phyloP scores from a whole-genome alignment of 768 basidiomycete genomes.

The Gelatoporia subvermispora region DNA sequence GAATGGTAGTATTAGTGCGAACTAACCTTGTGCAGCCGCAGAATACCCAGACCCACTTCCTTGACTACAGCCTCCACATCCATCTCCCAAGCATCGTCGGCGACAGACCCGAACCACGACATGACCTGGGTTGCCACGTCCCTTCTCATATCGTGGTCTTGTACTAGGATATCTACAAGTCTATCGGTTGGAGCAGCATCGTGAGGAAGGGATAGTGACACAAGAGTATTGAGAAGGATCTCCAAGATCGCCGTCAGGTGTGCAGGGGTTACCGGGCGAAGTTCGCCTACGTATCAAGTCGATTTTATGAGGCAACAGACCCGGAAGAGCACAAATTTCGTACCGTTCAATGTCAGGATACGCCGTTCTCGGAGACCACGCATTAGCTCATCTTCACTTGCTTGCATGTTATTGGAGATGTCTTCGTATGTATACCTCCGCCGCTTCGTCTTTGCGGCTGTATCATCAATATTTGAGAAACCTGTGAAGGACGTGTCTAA shows the following conservation, averaged over 20 bases:
- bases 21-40: conserved; percentile 56
- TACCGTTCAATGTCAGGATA: conserved; percentile 71
- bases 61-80: conserved; percentile 56
- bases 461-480: not conserved
- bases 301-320: not conserved
- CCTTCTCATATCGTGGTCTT: conserved; percentile 68
- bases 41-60: conserved; percentile 73
- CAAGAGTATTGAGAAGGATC: conserved; percentile 66
- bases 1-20: not conserved
- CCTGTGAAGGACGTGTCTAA: not conserved
- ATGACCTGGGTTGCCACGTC: conserved; percentile 66
- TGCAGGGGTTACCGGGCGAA: conserved; percentile 65
- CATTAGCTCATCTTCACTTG: conserved; percentile 72
- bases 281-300: conserved; percentile 42
- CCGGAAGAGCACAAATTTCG: conserved; percentile 1
- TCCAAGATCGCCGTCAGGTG: conserved; percentile 72
- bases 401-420: conserved; percentile 65
- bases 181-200: conserved; percentile 51
- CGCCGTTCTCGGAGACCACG: conserved; percentile 60
- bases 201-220: conserved; percentile 54
- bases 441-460: conserved; percentile 33
- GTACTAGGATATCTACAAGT: conserved; percentile 55
- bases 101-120: conserved; percentile 72
- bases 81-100: conserved; percentile 54
- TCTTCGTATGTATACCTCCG: conserved; percentile 52